Evolutionary conservation across 768 basidiomycete genomes (phyloP), one percentile per base, ranked within the genome.

Genomic region (Hysterangium stoloniferum): DNA sequence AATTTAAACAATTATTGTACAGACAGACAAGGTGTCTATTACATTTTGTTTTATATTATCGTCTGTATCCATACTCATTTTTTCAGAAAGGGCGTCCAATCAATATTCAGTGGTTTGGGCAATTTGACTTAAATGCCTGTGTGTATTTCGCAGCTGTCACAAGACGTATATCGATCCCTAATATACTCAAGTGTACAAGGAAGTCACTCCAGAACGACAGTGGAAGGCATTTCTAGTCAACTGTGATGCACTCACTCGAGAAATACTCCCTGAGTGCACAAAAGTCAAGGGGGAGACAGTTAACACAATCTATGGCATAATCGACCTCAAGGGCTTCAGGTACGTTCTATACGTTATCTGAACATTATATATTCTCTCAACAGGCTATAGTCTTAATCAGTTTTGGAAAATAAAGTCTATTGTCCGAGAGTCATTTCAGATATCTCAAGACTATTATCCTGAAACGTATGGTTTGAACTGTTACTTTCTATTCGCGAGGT

Each of bases 381-480:
- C 6, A 12, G 20, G 4, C 29, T 28, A 12, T 37, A 86, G 84
- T 12, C 62, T 86, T 40, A 64, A 70, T 33, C 78, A 84, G 56
- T 88, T 86, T 58, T 88, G 85, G 85, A 78, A 85, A 58, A 79
- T 85, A 69, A 84, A 81, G 61, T 66, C 72, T 37, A 68, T 86
- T n/a, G 74, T 73, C 20, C 71, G 77, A 43, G 67, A 63, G 44
- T 77, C 80, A 6, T 84, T 87, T 62, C 83, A 86, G 56, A 70
- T 87, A 49, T 86, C 84, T 1, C 85, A 87, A 63, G 82, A 85
- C 57, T 87, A 84, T 64, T 87, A 74, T 55, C 85, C 85, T 1
- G 85, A 88, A 61, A 80, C 81, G 84, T 86, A 60, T 47, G 76
- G 60, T 22, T n/a, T 36, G 19, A 22, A 15, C 34, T 20, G 22